Evolutionary conservation across 2,329 filamentous ascomycete species (phyloP).

Genomic region (Fusarium buharicum): DNA sequence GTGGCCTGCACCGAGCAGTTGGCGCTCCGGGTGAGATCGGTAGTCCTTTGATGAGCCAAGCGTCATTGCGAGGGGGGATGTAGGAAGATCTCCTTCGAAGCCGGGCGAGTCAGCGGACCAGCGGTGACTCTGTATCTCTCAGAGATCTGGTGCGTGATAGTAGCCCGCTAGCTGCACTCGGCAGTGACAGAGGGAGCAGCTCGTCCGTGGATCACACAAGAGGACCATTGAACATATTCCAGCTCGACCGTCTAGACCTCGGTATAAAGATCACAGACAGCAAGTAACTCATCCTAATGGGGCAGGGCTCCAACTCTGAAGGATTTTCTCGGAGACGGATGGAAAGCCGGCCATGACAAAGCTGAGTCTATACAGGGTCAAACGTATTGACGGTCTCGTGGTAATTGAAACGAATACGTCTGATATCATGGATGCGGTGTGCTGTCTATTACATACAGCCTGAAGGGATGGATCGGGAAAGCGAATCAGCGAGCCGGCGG

Average conservation of each 20-base stretch:
- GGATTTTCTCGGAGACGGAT: not conserved
- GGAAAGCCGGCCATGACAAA: not conserved
- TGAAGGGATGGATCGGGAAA: slow-evolving; percentile 21
- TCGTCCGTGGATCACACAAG: slow-evolving; percentile 11
- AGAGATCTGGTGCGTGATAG: slow-evolving; percentile 30
- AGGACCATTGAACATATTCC: slow-evolving; percentile 3
- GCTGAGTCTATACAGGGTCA: not conserved
- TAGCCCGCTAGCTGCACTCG: slow-evolving; percentile 15
- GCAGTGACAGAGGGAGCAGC: slow-evolving; percentile 14
- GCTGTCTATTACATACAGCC: slow-evolving; percentile 12
- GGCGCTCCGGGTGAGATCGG: slow-evolving; percentile 75
- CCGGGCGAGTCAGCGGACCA: slow-evolving; percentile 15
- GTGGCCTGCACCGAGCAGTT: slow-evolving; percentile 56
- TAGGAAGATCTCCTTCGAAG: slow-evolving; percentile 44
- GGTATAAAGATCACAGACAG: not conserved
- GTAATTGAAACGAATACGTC: slow-evolving; percentile 14
- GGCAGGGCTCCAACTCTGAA: no score
- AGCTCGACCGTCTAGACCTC: not conserved
- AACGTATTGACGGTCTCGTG: not conserved
- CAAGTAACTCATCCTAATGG: no score
- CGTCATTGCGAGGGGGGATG: slow-evolving; percentile 50
- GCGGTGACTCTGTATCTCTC: slow-evolving; percentile 8
- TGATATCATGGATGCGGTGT: slow-evolving; percentile 21
- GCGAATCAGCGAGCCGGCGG: slow-evolving; percentile 22
- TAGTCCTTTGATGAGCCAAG: slow-evolving; percentile 67